Percentiles rank a stretch among this genome's conserved stretches.
phyloP scores from a whole-genome alignment of 2,329 filamentous ascomycete species.

The Hypoxylon sp. region DNA sequence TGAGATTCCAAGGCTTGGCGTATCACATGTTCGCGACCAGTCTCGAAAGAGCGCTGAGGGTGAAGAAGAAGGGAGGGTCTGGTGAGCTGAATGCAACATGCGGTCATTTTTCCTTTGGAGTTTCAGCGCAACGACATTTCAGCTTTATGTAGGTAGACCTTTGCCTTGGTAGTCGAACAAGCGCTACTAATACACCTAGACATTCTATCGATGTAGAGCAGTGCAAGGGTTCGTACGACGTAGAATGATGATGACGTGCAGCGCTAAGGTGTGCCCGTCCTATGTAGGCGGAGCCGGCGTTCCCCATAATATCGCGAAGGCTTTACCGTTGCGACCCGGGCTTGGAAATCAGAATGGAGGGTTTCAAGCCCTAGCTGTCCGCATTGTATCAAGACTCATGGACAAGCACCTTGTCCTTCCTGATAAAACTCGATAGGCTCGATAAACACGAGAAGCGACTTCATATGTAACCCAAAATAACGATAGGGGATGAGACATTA shows the following conservation, averaged over 20 bases:
- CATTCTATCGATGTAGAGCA: slow-evolving; percentile 6
- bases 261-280: slow-evolving; percentile 26
- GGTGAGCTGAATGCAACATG: slow-evolving; percentile 36
- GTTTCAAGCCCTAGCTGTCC: neutral
- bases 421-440: neutral
- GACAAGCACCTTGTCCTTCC: neutral
- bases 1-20: slow-evolving; percentile 38
- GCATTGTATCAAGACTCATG: neutral
- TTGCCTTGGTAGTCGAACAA: neutral
- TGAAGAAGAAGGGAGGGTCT: slow-evolving; percentile 30
- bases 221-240: slow-evolving; percentile 18
- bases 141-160: slow-evolving; percentile 5
- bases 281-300: slow-evolving; percentile 22
- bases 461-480: slow-evolving; percentile 19
- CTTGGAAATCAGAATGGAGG: slow-evolving; percentile 2
- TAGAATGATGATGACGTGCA: slow-evolving; percentile 36
- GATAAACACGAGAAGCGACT: slow-evolving; percentile 9
- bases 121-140: slow-evolving; percentile 26
- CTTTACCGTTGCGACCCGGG: slow-evolving; percentile 11
- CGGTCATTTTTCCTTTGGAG: slow-evolving; percentile 6
- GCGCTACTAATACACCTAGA: slow-evolving; percentile 6
- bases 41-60: slow-evolving; percentile 21
- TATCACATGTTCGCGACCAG: slow-evolving; percentile 38
- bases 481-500: slow-evolving; percentile 6
- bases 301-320: slow-evolving; percentile 13